phyloP scores from a whole-genome alignment of 352 stramenopile species.

The Sclerospora graminicola region DNA sequence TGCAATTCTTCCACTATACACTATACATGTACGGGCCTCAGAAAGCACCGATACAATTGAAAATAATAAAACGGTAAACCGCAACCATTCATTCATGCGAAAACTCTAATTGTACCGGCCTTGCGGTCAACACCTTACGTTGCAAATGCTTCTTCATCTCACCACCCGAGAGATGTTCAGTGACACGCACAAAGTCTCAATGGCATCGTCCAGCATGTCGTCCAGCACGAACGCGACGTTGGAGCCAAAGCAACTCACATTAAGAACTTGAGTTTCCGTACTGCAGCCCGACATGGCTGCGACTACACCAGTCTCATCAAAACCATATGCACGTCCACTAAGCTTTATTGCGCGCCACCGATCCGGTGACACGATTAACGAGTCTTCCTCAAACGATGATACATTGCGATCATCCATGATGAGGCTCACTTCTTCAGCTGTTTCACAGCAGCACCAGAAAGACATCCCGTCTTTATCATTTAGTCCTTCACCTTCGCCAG shows the following conservation, averaged over 20 bases:
- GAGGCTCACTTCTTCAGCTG: conserved; percentile 71
- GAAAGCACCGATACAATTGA: too few species aligned
- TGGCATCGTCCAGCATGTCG: conserved; percentile 59
- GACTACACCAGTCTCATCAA: conserved; percentile 82
- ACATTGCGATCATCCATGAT: conserved; percentile 69
- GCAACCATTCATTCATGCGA: too few species aligned
- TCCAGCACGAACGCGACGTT: conserved; percentile 80
- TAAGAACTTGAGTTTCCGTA: conserved; percentile 75
- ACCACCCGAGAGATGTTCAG: conserved; percentile 62
- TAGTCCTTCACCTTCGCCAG: conserved; percentile 4
- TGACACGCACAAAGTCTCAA: conserved; percentile 52
- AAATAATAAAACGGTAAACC: too few species aligned
- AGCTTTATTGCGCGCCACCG: conserved; percentile 82
- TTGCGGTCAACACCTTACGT: too few species aligned
- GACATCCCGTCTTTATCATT: conserved; percentile 22
- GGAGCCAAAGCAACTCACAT: conserved; percentile 77
- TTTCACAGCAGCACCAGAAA: conserved; percentile 84
- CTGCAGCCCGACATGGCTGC: conserved; percentile 77
- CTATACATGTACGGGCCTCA: neutral
- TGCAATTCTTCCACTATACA: conserved; percentile 7
- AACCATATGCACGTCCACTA: conserved; percentile 66
- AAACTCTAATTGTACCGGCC: conserved; percentile 15
- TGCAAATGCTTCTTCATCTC: conserved; percentile 19
- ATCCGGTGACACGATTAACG: conserved; percentile 77
- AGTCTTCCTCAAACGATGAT: conserved; percentile 49